These are phyloP conservation scores for Pichia sp. DNA, from an alignment of 1,139 yeast species.

Conservation along the genomic window DNA sequence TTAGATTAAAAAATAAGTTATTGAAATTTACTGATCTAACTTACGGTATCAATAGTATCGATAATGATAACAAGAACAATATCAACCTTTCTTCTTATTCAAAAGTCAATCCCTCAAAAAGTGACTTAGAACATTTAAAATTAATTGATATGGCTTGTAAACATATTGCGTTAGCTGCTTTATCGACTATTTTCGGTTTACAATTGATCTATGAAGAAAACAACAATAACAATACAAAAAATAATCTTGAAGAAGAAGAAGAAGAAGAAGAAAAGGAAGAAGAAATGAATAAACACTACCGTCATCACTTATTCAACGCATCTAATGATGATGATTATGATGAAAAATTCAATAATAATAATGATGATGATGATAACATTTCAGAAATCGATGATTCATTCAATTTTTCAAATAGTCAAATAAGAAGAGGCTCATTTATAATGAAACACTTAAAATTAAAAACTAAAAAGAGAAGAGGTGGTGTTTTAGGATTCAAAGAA, in stretches of 20 bases:
- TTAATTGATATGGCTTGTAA: constrained; percentile 77
- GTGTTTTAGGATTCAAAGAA: constrained; percentile 83
- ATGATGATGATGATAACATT: neutral
- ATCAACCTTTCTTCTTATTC: neutral
- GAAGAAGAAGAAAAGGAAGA: neutral
- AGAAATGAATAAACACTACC: too few species aligned
- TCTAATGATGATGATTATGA: neutral
- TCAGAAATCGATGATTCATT: neutral
- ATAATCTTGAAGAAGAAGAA: neutral
- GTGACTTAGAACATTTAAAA: constrained; percentile 62
- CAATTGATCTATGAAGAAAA: neutral
- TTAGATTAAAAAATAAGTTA: constrained; percentile 17
- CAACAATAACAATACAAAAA: neutral
- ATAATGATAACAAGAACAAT: neutral
- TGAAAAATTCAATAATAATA: neutral
- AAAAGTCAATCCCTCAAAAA: constrained; percentile 34
- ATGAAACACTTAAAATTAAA: constrained; percentile 26
- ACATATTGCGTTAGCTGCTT: constrained; percentile 74
- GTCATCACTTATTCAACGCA: neutral
- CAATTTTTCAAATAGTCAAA: neutral
- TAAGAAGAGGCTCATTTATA: constrained; percentile 10
- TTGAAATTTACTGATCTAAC: neutral
- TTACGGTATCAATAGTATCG: neutral
- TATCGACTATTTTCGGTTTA: constrained; percentile 37
- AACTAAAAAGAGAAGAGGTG: constrained; percentile 69